Evolutionary conservation across 2,329 filamentous ascomycete species (phyloP).

Genomic region (Sporothrix globosa): DNA sequence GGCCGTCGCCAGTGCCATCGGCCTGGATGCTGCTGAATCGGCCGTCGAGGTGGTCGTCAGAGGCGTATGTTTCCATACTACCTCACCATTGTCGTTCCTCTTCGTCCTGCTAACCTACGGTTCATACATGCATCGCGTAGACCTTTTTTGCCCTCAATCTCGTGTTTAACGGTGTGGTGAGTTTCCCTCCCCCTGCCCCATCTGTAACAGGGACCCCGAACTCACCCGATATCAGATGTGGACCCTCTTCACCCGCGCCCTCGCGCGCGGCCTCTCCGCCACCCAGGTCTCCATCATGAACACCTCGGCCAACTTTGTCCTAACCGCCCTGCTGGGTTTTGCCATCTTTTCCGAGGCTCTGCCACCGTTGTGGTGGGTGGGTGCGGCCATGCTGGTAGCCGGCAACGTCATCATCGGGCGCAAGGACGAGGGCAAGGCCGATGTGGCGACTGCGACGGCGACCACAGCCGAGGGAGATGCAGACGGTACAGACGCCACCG

Average conservation of each 20-base stretch:
- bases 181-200: background rate
- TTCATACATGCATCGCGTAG: slow-evolving; percentile 46
- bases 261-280: slow-evolving; percentile 73
- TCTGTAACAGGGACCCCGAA: background rate
- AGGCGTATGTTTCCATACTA: slow-evolving; percentile 47
- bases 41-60: slow-evolving; percentile 55
- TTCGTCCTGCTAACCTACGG: background rate
- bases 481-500: background rate
- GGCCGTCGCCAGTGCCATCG: slow-evolving; percentile 50
- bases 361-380: slow-evolving; percentile 75
- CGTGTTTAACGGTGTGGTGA: slow-evolving; percentile 69
- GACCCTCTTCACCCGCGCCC: slow-evolving; percentile 77
- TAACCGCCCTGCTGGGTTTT: slow-evolving; percentile 72
- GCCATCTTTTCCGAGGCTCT: slow-evolving; percentile 72
- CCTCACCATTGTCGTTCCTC: background rate
- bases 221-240: slow-evolving; percentile 63
- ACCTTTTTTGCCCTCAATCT: slow-evolving; percentile 76
- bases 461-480: background rate
- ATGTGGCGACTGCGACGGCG: background rate
- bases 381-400: slow-evolving; percentile 70
- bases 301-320: slow-evolving; percentile 78
- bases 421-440: slow-evolving; percentile 57
- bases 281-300: slow-evolving; percentile 82
- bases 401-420: slow-evolving; percentile 78
- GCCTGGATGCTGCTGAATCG: slow-evolving; percentile 48